phyloP scores from a whole-genome alignment of 352 stramenopile species.

The Phytophthora parvispora region DNA sequence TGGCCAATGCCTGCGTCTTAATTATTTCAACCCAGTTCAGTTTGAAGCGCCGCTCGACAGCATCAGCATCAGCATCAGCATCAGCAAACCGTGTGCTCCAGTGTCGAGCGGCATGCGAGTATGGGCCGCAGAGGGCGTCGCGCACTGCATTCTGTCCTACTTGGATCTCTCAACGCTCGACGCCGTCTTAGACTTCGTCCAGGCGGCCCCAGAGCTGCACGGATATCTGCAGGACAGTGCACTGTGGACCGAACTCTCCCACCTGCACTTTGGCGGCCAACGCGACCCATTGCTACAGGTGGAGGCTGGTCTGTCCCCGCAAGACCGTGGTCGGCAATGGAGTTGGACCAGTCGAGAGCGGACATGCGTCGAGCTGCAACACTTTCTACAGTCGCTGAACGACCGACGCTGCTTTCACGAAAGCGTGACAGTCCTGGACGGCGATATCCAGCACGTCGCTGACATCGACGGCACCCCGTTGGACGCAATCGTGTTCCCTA shows the following conservation, averaged over 20 bases:
- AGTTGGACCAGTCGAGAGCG: constrained; percentile 21
- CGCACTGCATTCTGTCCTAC: constrained; percentile 16
- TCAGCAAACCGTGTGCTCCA: neutral
- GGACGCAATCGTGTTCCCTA: constrained; percentile 64
- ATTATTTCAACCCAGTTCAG: neutral
- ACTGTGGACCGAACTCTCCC: constrained; percentile 45
- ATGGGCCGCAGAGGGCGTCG: constrained; percentile 24
- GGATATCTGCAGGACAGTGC: constrained; percentile 32
- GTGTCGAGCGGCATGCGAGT: neutral
- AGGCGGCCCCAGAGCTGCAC: constrained; percentile 5
- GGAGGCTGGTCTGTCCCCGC: neutral
- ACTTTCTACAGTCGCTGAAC: constrained; percentile 40
- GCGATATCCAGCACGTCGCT: constrained; percentile 29
- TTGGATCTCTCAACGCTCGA: constrained; percentile 27
- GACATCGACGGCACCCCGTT: constrained; percentile 31
- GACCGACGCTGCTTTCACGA: constrained; percentile 35
- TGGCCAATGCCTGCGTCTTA: neutral
- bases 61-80: too few relatives aligned
- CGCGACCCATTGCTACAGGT: constrained; percentile 16
- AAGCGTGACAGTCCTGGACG: constrained; percentile 29
- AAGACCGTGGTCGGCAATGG: constrained; percentile 9
- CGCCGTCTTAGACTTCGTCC: constrained; percentile 7
- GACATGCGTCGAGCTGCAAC: constrained; percentile 33
- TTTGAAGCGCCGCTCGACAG: neutral
- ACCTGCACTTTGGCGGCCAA: constrained; percentile 24